Percentiles rank a stretch among this genome's conserved stretches.
phyloP scores from a whole-genome alignment of 2,329 filamentous ascomycete genomes.

The Xylaria sp. region DNA sequence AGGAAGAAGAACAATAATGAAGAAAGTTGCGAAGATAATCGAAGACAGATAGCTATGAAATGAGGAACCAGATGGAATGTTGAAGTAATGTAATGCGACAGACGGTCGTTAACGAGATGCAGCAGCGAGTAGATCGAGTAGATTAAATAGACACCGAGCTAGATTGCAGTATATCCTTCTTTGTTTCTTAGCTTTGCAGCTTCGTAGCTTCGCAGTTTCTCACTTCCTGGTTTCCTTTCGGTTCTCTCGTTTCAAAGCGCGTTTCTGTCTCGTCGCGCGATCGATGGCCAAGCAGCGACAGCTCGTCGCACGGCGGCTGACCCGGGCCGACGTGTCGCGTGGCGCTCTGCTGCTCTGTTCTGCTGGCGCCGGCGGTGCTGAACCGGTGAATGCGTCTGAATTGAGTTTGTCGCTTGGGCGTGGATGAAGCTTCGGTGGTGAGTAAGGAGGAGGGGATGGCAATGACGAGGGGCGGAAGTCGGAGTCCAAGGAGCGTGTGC shows the following conservation, averaged over 20 bases:
- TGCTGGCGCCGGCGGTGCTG: background rate
- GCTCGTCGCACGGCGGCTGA: conserved; percentile 26
- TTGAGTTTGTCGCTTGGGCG: background rate
- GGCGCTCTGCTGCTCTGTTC: conserved; percentile 12
- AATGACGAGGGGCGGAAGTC: background rate
- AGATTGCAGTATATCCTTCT: conserved; percentile 1
- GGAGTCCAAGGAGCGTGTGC: conserved; percentile 19
- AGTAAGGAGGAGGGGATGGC: background rate
- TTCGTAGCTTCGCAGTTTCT: background rate
- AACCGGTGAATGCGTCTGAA: background rate
- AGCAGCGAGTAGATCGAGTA: background rate
- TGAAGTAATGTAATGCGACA: conserved; percentile 8
- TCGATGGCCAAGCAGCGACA: conserved; percentile 10
- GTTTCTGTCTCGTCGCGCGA: conserved; percentile 20
- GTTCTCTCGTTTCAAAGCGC: background rate
- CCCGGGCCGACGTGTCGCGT: conserved; percentile 25
- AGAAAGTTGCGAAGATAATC: background rate
- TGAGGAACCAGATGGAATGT: background rate
- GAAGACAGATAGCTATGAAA: background rate
- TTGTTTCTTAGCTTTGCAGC: conserved; percentile 17
- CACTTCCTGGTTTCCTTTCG: too few species aligned
- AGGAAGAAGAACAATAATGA: background rate
- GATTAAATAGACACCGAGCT: conserved; percentile 8
- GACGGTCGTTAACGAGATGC: background rate
- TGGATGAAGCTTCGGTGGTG: conserved; percentile 24